Base-by-base conservation (phyloP, 768 basidiomycete genomes). In the Flagelloscypha sp. region DNA sequence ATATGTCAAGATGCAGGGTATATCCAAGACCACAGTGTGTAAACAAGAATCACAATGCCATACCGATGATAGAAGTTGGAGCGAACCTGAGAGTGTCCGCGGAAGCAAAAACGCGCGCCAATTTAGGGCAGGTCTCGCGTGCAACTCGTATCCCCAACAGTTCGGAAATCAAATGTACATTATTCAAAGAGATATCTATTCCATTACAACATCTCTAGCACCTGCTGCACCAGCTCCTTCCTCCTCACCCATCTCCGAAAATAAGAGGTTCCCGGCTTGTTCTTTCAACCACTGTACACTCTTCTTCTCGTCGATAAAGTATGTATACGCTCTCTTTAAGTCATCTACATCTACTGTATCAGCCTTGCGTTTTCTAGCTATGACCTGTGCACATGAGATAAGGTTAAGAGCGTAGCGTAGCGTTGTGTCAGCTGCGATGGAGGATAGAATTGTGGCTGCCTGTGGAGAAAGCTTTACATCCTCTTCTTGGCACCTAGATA, bases 321-420 rank as follows among this genome's bases (percentile, higher is more conserved):
- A 90, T 20, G 66, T 72, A 55, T 97, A 98, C 2, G 80, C 86
- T 36, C 82, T 67, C 32, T 84, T 62, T 21, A 98, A 66, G 55
- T 98, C 94, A 33, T 84, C 79, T 0, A 87, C 82, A 25, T 83
- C 87, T 7, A 98, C 92, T 21, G 68, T 64, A 36, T 81, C 79
- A 7, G 74, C 66, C 47, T 88, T 92, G 20, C 94, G 75, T 50
- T 89, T 83, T 42, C 75, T 70, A 5, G 94, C 85, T 12, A 94
- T 65, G 29, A 95, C 75, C 45, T 87, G 79, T 1, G 85, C 87
- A 31, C 89, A 90, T 1, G 93, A 92, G 44, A 99, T 98, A 37
- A 97, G 66, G 61, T 98, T 94, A 28, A 98, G 74, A 0, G 89
- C 85, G 52, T 95, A 98, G 37, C 94, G 82, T 25, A 98, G 67